These are phyloP conservation scores for Pestalotiopsis sp. DNA, from an alignment of 2,329 filamentous ascomycete genomes.

Conservation along the genomic window DNA sequence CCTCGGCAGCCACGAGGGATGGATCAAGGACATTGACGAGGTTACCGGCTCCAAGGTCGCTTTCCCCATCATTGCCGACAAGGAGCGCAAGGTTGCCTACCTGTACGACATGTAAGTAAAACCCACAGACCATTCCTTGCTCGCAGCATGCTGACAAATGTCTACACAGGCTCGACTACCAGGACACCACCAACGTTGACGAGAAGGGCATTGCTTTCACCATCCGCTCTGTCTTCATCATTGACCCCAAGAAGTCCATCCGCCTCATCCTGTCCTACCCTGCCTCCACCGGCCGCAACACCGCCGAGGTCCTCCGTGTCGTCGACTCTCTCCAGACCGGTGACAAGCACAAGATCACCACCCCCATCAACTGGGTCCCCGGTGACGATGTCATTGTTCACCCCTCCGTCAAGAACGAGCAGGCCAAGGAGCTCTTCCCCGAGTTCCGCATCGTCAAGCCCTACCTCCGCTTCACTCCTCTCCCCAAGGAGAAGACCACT, in stretches of 20 bases:
- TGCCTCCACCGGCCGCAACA: constrained; percentile 85
- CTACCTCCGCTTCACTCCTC: constrained; percentile 73
- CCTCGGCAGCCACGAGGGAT: constrained; percentile 79
- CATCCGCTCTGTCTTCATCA: constrained; percentile 92
- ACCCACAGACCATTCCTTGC: neutral
- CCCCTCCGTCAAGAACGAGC: constrained; percentile 77
- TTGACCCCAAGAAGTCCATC: constrained; percentile 93
- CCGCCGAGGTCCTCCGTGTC: constrained; percentile 76
- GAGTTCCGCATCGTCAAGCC: constrained; percentile 70
- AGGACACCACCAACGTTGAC: constrained; percentile 81
- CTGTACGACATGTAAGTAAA: constrained; percentile 73
- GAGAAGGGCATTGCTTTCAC: constrained; percentile 86
- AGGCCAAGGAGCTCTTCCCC: constrained; percentile 87
- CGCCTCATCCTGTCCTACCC: constrained; percentile 92
- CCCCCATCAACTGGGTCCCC: constrained; percentile 86
- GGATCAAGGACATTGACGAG: constrained; percentile 89
- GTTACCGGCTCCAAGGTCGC: constrained; percentile 69
- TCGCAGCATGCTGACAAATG: neutral
- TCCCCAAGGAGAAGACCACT: constrained; percentile 56
- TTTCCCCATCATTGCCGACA: constrained; percentile 84
- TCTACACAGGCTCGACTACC: constrained; percentile 67
- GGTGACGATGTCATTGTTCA: constrained; percentile 94
- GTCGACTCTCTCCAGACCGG: constrained; percentile 80
- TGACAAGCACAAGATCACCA: constrained; percentile 86
- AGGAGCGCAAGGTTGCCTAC: constrained; percentile 74